Evolutionary conservation across 202 grass and related monocot species (phyloP), one percentile per base, ranked within the genome.

Genomic region (Sporobolus alterniflorus): DNA sequence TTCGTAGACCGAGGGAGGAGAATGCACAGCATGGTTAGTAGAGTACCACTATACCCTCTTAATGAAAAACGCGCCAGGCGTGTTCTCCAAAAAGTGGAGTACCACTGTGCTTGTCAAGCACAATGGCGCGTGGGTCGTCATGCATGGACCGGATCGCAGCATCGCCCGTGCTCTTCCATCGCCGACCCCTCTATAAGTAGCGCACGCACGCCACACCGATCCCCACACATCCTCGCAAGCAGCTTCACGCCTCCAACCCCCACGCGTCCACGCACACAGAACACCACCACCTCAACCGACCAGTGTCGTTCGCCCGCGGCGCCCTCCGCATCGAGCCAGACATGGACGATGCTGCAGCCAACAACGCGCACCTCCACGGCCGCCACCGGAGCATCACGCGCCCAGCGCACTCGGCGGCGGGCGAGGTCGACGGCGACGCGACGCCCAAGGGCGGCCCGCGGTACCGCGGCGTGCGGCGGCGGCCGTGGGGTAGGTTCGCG

Each of bases 381-480:
- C 83, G 71, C 82, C 57, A 40, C 68, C 75, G 74, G 71, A 33
- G 56, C 10, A 64, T 33, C 78, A 87, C 83, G 81, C 77, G 84
- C 47, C 34, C 67, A n/a, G 67, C 9, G 21, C 72, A 0, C 0
- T 4, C 36, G 36, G 13, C 41, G 39, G 4, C 42, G 15, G 78
- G 6, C 5, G 89, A 87, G 24, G 69, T 80, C 0, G 76, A 20
- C 61, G 14, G 1, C 0, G 76, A 60, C 54, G 26, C 73, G 36
- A 52, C 67, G 6, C 6, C 71, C 17, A 36, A 83, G 16, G 81
- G 73, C 7, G 76, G 83, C n/a, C n/a, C n/a, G 16, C 74, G 90
- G 39, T 99, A 99, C 89, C 89, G 96, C 56, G 96, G 96, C 3
- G 96, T 99, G 48, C 89, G 96, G 21, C 89, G 96, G 10, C 79